Conservation (phyloP, 495 filamentous ascomycete species). For the Talaromyces thailandensis region DNA sequence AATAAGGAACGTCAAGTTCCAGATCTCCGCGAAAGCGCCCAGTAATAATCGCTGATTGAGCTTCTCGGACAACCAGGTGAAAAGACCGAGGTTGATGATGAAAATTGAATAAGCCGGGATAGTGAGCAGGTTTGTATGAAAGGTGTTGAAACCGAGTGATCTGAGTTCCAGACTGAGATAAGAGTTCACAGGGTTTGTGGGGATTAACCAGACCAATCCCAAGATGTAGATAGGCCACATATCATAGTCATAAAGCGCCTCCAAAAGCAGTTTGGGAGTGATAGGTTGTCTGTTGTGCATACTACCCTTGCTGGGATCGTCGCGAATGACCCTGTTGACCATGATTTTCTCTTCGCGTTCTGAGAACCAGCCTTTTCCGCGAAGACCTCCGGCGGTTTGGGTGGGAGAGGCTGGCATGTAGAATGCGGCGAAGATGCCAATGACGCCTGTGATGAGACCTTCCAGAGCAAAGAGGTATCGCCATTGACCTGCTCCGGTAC, state of each 20-base stretch:
- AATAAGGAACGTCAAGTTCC: slow-evolving; percentile 47
- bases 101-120: slow-evolving; percentile 51
- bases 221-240: slow-evolving; percentile 64
- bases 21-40: slow-evolving; percentile 41
- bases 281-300: slow-evolving; percentile 58
- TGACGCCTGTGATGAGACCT: slow-evolving; percentile 44
- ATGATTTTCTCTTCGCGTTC: slow-evolving; percentile 60
- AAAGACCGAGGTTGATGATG: slow-evolving; percentile 32
- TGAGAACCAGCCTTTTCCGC: slow-evolving; percentile 68
- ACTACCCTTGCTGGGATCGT: slow-evolving; percentile 58
- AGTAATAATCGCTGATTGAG: slow-evolving; percentile 45
- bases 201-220: slow-evolving; percentile 49
- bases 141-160: slow-evolving; percentile 54
- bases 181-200: slow-evolving; percentile 35
- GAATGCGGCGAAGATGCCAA: slow-evolving; percentile 55
- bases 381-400: slow-evolving; percentile 58
- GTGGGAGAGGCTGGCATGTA: slow-evolving; percentile 66
- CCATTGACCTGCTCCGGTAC: slow-evolving; percentile 58
- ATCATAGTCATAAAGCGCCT: slow-evolving; percentile 55
- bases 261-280: slow-evolving; percentile 45
- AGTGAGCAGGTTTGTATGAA: slow-evolving; percentile 59
- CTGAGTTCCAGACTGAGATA: slow-evolving; percentile 58
- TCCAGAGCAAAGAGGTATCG: slow-evolving; percentile 58
- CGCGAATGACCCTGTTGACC: slow-evolving; percentile 65
- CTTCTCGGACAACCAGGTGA: slow-evolving; percentile 46